phyloP scores from a whole-genome alignment of 2,329 filamentous ascomycete species.

The Ophiostoma triangulosporum region DNA sequence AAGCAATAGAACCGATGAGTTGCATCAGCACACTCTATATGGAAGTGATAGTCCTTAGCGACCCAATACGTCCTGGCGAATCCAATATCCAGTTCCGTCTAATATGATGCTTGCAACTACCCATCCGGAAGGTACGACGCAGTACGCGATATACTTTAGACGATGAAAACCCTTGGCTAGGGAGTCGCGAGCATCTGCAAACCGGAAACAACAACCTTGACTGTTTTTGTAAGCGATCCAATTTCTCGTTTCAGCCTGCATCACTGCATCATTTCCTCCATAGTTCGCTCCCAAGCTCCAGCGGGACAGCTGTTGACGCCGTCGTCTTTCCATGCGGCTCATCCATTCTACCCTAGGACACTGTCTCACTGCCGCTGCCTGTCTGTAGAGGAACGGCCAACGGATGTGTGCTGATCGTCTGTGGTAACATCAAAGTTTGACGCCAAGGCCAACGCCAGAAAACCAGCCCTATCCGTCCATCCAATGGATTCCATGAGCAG shows the following conservation, averaged over 20 bases:
- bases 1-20: too few relatives aligned
- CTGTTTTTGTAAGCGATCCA: background rate
- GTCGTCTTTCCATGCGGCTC: background rate
- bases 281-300: background rate
- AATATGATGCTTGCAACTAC: too few relatives aligned
- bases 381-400: too few relatives aligned
- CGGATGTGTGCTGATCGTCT: too few relatives aligned
- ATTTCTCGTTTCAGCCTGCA: background rate
- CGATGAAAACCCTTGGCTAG: background rate
- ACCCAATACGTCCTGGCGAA: too few relatives aligned
- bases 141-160: too few relatives aligned
- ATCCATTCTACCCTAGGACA: background rate
- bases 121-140: too few relatives aligned
- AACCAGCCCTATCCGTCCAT: background rate
- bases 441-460: background rate
- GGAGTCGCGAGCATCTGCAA: background rate
- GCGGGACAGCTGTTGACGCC: background rate
- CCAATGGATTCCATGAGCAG: background rate
- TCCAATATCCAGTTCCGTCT: too few relatives aligned
- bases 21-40: too few relatives aligned
- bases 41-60: too few relatives aligned
- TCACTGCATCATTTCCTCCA: background rate
- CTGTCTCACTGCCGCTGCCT: background rate
- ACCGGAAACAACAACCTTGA: background rate
- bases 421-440: background rate